A percentile compares a stretch with the other conserved stretches of the same genome.
Evolutionary conservation across 169 alveolate genomes (phyloP).

Genomic region (Plasmodium gonderi): DNA sequence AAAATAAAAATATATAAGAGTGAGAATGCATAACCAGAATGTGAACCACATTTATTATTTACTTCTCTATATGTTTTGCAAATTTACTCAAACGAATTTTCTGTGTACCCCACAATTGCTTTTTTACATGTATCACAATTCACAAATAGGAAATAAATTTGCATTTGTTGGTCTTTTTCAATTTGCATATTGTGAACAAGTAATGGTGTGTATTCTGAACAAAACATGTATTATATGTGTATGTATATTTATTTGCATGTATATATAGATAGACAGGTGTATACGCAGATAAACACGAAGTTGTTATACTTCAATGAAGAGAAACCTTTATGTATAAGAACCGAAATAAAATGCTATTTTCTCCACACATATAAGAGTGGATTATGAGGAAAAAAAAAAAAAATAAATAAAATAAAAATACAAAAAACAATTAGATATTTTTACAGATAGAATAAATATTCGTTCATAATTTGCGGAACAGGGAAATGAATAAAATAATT

Average conservation of each 20-base stretch:
- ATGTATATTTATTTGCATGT: too few relatives aligned
- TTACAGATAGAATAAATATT: background rate
- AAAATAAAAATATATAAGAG: background rate
- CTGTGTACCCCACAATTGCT: background rate
- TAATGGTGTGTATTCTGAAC: background rate
- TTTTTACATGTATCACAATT: background rate
- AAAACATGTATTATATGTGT: too few relatives aligned
- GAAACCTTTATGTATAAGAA: background rate
- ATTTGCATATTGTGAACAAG: background rate
- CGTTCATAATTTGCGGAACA: background rate
- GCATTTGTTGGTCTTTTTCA: background rate
- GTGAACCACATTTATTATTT: too few relatives aligned
- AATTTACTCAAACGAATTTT: background rate
- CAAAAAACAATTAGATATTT: background rate
- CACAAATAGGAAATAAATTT: background rate
- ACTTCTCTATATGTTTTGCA: background rate
- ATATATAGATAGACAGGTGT: background rate
- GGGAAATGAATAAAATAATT: background rate
- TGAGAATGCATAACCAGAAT: background rate
- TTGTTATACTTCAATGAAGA: background rate
- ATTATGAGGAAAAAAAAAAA: background rate
- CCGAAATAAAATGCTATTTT: background rate
- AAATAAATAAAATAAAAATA: too few relatives aligned
- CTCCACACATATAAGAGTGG: background rate
- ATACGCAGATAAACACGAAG: background rate